phyloP scores from a whole-genome alignment of 495 filamentous ascomycete genomes.

The Podospora conica region DNA sequence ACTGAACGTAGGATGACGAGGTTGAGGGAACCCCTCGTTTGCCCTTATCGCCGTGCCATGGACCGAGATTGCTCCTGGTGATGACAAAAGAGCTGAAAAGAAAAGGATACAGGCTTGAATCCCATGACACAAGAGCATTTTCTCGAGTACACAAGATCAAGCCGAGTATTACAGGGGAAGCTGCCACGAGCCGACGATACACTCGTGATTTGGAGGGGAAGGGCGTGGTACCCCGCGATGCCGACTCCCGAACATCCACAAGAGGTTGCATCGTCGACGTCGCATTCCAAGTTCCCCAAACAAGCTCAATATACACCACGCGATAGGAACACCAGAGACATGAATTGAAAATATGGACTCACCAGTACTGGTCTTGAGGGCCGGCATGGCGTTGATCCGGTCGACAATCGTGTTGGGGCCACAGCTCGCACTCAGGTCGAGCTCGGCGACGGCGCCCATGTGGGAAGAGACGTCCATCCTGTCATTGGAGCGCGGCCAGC shows the following conservation, averaged over 20 bases:
- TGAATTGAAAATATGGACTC: conserved; percentile 23
- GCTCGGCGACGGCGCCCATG: conserved; percentile 35
- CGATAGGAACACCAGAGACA: conserved; percentile 4
- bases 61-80: background rate
- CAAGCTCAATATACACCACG: background rate
- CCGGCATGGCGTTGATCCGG: conserved; percentile 44
- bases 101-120: background rate
- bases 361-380: conserved; percentile 46
- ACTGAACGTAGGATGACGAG: background rate
- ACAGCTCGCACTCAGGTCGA: conserved; percentile 40
- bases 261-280: background rate
- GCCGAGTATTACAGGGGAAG: background rate
- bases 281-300: background rate
- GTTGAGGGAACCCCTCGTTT: background rate
- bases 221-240: background rate
- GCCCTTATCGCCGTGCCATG: background rate
- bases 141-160: background rate
- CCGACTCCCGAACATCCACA: background rate
- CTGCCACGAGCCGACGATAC: background rate
- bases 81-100: background rate
- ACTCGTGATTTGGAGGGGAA: too few relatives aligned
- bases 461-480: conserved; percentile 27
- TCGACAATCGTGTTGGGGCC: conserved; percentile 37
- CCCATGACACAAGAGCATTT: background rate
- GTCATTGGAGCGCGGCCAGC: conserved; percentile 22